These are phyloP conservation scores for Cerrena zonata DNA, from an alignment of 1,284 basidiomycete genomes.

Conservation along the genomic window DNA sequence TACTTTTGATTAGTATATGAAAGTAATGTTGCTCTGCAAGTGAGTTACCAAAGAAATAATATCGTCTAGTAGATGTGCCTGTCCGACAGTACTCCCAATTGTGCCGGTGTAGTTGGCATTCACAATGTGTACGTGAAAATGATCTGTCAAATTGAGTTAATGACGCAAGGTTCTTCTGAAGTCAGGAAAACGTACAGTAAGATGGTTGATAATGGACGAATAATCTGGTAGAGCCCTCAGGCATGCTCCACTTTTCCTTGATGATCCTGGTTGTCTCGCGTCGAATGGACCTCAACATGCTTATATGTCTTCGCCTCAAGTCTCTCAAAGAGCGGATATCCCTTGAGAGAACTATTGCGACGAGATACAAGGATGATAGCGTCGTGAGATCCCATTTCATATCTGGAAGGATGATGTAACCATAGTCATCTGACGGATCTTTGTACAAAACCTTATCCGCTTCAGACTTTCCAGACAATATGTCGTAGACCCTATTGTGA, in stretches of 20 bases:
- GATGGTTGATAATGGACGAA: constrained; percentile 94
- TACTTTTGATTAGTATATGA: constrained; percentile 24
- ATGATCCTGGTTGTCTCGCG: constrained; percentile 49
- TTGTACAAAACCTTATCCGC: constrained; percentile 70
- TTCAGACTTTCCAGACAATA: constrained; percentile 78
- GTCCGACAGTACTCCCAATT: constrained; percentile 77
- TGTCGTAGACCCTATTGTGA: constrained; percentile 80
- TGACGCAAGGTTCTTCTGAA: not conserved
- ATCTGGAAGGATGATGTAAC: constrained; percentile 84
- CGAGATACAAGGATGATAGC: constrained; percentile 66
- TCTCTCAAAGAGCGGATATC: constrained; percentile 68
- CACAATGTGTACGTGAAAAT: constrained; percentile 93
- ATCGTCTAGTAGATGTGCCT: constrained; percentile 91
- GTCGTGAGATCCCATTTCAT: constrained; percentile 90
- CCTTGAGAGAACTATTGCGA: constrained; percentile 59
- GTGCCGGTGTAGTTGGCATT: constrained; percentile 64
- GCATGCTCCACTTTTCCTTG: constrained; percentile 57
- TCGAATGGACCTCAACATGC: constrained; percentile 65
- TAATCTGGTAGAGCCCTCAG: constrained; percentile 60
- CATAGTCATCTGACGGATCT: constrained; percentile 44
- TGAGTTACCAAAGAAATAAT: constrained; percentile 71
- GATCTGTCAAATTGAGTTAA: constrained; percentile 50
- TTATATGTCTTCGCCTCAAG: constrained; percentile 58
- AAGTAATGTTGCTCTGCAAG: not conserved
- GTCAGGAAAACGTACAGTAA: constrained; percentile 66